These are phyloP conservation scores for Arthrobotrys sinensis DNA, from an alignment of 2,329 filamentous ascomycete genomes.

Conservation along the genomic window DNA sequence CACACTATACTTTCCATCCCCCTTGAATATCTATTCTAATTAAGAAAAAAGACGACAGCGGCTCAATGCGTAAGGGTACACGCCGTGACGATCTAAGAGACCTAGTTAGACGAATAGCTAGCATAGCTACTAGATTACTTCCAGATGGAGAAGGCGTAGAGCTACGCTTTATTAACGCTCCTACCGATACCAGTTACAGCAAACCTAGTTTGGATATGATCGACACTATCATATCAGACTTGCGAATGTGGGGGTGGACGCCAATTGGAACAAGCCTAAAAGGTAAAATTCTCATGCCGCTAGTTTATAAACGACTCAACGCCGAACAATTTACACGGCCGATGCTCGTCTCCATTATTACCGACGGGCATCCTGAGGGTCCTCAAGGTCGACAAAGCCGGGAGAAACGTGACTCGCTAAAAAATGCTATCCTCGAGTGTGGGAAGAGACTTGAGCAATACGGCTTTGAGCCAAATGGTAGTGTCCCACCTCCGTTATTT, in stretches of 20 bases:
- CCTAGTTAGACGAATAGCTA: constrained; percentile 36
- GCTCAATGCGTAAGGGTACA: constrained; percentile 41
- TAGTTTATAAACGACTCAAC: constrained; percentile 25
- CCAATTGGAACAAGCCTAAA: constrained; percentile 41
- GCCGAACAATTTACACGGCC: constrained; percentile 7
- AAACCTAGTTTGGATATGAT: constrained; percentile 29
- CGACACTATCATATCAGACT: constrained; percentile 28
- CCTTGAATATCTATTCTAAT: constrained; percentile 30
- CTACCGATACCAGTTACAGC: constrained; percentile 30
- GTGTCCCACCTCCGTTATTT: constrained; percentile 7
- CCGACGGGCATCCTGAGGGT: constrained; percentile 27
- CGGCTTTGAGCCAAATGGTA: constrained; percentile 24
- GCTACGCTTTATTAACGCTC: constrained; percentile 34
- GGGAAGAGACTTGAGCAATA: constrained; percentile 11
- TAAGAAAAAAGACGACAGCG: constrained; percentile 37
- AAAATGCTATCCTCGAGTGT: constrained; percentile 35
- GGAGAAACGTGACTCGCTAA: constrained; percentile 33
- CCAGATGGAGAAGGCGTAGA: constrained; percentile 41
- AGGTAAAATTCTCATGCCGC: constrained; percentile 31
- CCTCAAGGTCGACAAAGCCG: constrained; percentile 8
- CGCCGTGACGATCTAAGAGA: constrained; percentile 33
- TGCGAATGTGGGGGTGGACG: constrained; percentile 34
- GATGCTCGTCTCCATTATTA: constrained; percentile 33
- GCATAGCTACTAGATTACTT: constrained; percentile 34
- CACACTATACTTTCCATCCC: constrained; percentile 4